Evolutionary conservation across 169 alveolate genomes (phyloP).

Genomic region (Cyclospora cayetanensis): DNA sequence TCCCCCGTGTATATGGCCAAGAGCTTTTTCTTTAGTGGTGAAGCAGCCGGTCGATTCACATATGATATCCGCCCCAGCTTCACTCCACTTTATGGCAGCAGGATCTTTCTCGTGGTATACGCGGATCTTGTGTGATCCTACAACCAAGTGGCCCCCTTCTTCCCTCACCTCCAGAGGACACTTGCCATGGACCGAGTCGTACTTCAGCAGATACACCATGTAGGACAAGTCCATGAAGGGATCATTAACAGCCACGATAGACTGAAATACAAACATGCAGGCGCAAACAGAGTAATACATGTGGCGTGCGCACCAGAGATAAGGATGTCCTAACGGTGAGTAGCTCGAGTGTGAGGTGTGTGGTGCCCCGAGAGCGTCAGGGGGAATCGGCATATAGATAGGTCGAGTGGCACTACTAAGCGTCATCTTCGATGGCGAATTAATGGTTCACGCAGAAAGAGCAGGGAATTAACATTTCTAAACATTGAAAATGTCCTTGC

Average conservation of each 20-base stretch:
- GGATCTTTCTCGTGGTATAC: constrained; percentile 95
- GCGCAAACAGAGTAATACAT: not conserved
- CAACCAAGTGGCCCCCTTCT: constrained; percentile 84
- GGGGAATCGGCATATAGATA: no score
- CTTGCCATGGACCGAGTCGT: constrained; percentile 97
- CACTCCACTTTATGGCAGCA: constrained; percentile 96
- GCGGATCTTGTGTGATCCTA: constrained; percentile 85
- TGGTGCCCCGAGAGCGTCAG: no score
- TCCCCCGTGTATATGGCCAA: constrained; percentile 97
- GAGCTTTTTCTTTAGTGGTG: constrained; percentile 94
- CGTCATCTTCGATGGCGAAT: no score
- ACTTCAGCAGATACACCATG: constrained; percentile 94
- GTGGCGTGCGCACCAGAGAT: not conserved
- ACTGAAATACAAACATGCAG: constrained; percentile 36
- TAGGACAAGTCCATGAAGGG: constrained; percentile 96
- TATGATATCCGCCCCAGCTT: constrained; percentile 93
- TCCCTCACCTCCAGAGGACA: constrained; percentile 85
- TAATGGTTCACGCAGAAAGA: no score
- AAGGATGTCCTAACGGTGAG: not conserved
- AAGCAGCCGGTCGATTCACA: constrained; percentile 99
- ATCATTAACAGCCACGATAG: constrained; percentile 97
- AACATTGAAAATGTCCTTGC: not conserved
- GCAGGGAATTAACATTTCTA: no score
- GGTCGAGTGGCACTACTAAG: no score
- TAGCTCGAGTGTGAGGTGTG: not conserved